Evolutionary conservation across 805 yeast genomes (phyloP), one percentile per base, ranked within the genome.

Genomic region (Dipodascopsis tothii): DNA sequence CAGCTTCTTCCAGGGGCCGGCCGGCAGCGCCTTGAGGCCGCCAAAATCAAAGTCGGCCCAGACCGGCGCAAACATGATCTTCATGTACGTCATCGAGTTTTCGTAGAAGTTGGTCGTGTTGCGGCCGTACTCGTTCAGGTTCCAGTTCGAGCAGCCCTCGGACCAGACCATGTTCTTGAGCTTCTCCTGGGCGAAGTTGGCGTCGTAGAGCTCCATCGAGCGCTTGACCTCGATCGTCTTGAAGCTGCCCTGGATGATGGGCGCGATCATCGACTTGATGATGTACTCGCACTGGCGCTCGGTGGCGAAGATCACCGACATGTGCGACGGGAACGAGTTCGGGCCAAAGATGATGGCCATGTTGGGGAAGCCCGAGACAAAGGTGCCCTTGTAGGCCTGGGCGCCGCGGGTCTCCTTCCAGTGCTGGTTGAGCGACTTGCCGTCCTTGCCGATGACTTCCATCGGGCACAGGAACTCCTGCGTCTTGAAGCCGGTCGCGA

Each of bases 91-190:
- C n/a, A n/a, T n/a, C n/a, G n/a, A n/a, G n/a, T n/a, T n/a, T n/a
- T n/a, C n/a, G n/a, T n/a, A n/a, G n/a, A n/a, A 62, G 77, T 77
- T 21, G 86, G 77, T 55, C 83, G 68, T n/a, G 23, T 38, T 38
- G 3, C 41, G 41, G 14, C 41, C 41, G 22, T 14, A 33, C 17
- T 33, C 23, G 41, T 38, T 33, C 23, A 33, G 22, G 23, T 38
- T 28, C 37, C 41, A 38, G 23, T 38, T 38, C n/a, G 41, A 38
- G 23, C 36, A 28, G 11, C 41, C 41, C n/a, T 21, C 34, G 3
- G 41, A 28, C 41, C 41, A 38, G 5, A 38, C 41, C 14, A 37
- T 28, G 4, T 22, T 37, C 11, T 27, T 16, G 16, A 38, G 17
- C 16, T 20, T 16, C 20, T 14, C 4, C 23, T 38, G 41, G 21